Conservation (phyloP, 306 rosid species). For the Malus orientalis region DNA sequence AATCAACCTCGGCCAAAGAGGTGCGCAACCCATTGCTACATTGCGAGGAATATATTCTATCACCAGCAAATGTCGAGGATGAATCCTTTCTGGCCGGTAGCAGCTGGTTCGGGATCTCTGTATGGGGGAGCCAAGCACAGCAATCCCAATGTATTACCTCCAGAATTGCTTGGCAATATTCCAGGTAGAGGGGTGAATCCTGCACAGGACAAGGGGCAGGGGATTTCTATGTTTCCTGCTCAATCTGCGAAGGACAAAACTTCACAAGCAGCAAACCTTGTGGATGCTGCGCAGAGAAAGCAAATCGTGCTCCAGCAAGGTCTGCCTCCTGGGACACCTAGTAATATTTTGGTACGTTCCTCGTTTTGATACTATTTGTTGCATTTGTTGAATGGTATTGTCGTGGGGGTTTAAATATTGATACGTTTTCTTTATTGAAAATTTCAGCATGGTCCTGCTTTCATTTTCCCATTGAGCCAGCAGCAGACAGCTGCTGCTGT, state of each 20-base stretch:
- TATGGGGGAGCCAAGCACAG: slow-evolving; percentile 76
- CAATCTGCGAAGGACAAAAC: slow-evolving; percentile 65
- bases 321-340: slow-evolving; percentile 80
- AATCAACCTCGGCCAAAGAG: slow-evolving; percentile 82
- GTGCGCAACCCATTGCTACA: slow-evolving; percentile 89
- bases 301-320: slow-evolving; percentile 75
- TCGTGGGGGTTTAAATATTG: background rate
- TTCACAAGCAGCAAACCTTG: slow-evolving; percentile 46
- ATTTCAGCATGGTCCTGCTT: slow-evolving; percentile 84
- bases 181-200: slow-evolving; percentile 39
- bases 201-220: slow-evolving; percentile 68
- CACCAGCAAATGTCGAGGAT: slow-evolving; percentile 81
- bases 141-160: slow-evolving; percentile 45
- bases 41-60: slow-evolving; percentile 68
- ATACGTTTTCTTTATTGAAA: background rate
- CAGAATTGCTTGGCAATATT: slow-evolving; percentile 59
- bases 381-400: background rate
- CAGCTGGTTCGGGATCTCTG: slow-evolving; percentile 71
- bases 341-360: slow-evolving; percentile 62
- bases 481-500: slow-evolving; percentile 81
- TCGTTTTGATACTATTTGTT: background rate
- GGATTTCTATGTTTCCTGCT: slow-evolving; percentile 47
- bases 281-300: slow-evolving; percentile 65
- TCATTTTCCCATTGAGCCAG: slow-evolving; percentile 80
- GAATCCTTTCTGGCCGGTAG: slow-evolving; percentile 90